Base-by-base conservation (phyloP, 2,329 filamentous ascomycete species). In the Diplocarpon rosae region DNA sequence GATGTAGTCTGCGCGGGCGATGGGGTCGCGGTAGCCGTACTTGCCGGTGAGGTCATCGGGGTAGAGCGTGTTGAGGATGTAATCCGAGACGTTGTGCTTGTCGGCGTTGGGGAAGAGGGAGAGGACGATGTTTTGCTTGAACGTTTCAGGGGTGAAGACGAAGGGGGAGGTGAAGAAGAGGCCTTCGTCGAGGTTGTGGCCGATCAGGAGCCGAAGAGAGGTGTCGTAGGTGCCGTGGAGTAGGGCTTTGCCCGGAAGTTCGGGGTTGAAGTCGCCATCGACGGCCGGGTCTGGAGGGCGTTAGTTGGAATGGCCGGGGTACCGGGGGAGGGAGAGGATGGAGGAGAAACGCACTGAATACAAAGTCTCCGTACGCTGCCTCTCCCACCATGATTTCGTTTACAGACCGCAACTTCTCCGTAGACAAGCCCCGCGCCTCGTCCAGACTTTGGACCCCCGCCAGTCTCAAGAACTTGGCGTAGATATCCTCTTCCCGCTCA, bases 201-300 rank as follows among this genome's bases (percentile, higher is more conserved):
- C 66, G 2, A 62, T 59, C 62, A 75, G 67, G 30, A 76, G 46
- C 6, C 55, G 64, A 12, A 75, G 45, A 37, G 60, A 61, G 38
- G 64, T 64, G 52, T 69, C 67, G 44, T 64, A 75, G 16, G 62
- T 55, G 1, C 68, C 69, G 35, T 64, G 56, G 2, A 63, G 56
- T 3, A 75, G 62, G 1, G 71, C 59, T 36, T 65, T 57, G 1
- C 68, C 66, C 0, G 73, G 72, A 1, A 70, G 50, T 5, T 61
- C 58, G 1, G 71, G 68, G 0, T 66, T 66, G 51, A 73, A 73
- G n/a, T 59, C 59, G 1, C 69, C 70, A 52, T 76, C 73, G 2
- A 70, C 65, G 3, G 61, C 61, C 2, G 71, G 72, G 15, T 43
- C 44, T 47, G 34, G 13, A 12, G 39, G 24, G 11, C 9, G 20